Conservation (phyloP, 805 yeast genomes). For the Vanderwaltozyma tropicalis region DNA sequence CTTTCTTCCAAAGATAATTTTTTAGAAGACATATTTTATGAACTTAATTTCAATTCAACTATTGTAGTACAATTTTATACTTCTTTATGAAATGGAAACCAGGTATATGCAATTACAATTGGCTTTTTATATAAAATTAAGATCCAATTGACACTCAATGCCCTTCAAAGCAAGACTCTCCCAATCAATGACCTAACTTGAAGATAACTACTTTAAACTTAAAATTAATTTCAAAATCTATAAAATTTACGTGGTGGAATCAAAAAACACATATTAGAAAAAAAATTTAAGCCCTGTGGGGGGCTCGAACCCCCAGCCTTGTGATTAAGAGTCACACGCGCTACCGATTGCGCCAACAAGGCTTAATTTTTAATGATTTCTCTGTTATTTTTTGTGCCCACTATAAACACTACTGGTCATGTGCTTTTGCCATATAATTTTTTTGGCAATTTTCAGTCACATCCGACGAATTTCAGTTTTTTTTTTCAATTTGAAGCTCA, state of each 20-base stretch:
- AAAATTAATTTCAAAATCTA: neutral
- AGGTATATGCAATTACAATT: neutral
- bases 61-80: neutral
- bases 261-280: neutral
- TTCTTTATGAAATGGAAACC: neutral
- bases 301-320: constrained; percentile 17
- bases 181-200: no score
- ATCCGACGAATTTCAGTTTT: no score
- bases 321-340: constrained; percentile 15
- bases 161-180: no score
- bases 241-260: neutral
- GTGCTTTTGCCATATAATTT: no score
- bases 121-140: no score
- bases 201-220: no score
- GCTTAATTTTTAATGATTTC: neutral
- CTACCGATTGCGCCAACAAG: constrained; percentile 8
- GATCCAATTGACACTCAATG: no score
- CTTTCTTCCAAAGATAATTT: constrained; percentile 76
- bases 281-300: constrained; percentile 14
- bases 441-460: no score
- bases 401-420: no score
- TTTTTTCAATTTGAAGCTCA: no score
- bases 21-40: constrained; percentile 25
- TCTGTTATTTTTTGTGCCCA: no score
- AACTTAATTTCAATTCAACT: neutral